Evolutionary conservation across 345 rosid species (phyloP), one percentile per base, ranked within the genome.

Genomic region (Aquilaria malaccensis): DNA sequence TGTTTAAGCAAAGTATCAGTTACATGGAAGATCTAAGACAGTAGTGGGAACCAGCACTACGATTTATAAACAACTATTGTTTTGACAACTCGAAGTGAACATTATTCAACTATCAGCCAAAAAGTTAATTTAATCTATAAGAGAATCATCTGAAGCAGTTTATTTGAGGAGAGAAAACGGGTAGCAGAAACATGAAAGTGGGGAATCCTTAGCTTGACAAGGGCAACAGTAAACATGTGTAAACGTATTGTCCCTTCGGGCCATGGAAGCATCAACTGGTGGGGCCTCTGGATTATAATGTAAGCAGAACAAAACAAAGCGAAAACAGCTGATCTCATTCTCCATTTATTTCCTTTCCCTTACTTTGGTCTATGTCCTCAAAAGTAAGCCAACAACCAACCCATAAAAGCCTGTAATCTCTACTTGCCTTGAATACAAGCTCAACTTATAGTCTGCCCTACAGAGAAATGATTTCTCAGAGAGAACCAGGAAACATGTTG

Each of bases 141-240:
- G 72, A 63, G 65, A 60, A 64, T 65, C 72, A 52, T 46, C 71
- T 33, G 73, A 79, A 79, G 73, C 59, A n/a, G 14, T 65, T 70
- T 63, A 67, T 74, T 80, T 71, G 72, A 66, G 76, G 55, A 65
- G 64, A 62, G 58, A 58, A 69, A 3, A 63, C 10, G 51, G 52
- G 62, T 31, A 52, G 57, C 49, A 63, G 74, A 56, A 69, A 69
- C 61, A 70, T 46, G 60, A 56, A 73, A 81, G 81, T 79, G 79
- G 86, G 60, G 85, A 79, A 84, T 81, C 84, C 84, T 57, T 76
- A 79, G 81, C 78, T 76, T 73, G 79, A 70, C 70, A 71, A 63
- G 50, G 45, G 74, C 61, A 68, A 69, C 65, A 77, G 68, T 64
- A 59, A 61, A 70, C 60, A 64, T 77, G 83, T 72, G 61, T 65